Percentiles rank a stretch among this genome's conserved stretches.
Conservation (phyloP, 441 rosid genomes). For the Dalechampia spathulata region DNA sequence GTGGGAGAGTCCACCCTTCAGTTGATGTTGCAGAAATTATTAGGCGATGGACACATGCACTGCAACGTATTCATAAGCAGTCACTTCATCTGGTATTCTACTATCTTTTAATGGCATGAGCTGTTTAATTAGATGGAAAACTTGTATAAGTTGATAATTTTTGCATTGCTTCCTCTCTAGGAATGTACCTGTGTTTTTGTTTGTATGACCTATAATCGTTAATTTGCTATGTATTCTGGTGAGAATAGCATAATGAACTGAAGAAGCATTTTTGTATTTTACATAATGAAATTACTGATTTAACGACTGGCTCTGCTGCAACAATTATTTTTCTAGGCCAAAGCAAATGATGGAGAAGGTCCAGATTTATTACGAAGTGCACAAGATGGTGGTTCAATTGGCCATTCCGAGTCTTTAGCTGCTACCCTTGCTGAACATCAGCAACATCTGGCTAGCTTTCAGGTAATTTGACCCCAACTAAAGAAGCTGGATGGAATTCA, state of each 20-base stretch:
- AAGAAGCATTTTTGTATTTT: no score
- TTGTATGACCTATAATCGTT: background rate
- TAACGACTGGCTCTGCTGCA: constrained; percentile 11
- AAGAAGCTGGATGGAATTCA: background rate
- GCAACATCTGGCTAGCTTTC: constrained; percentile 97
- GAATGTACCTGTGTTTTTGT: background rate
- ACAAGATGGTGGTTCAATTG: constrained; percentile 67
- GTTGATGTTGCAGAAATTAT: constrained; percentile 98
- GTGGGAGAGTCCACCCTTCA: constrained; percentile 79
- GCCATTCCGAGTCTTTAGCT: constrained; percentile 90
- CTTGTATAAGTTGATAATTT: background rate
- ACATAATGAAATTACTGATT: background rate
- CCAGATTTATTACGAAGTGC: constrained; percentile 84
- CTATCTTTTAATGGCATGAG: constrained; percentile 11
- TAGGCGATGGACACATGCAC: constrained; percentile 99
- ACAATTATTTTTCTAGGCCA: constrained; percentile 47
- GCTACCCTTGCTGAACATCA: constrained; percentile 93
- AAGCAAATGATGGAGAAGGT: constrained; percentile 96
- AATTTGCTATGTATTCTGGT: background rate
- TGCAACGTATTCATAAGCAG: constrained; percentile 97
- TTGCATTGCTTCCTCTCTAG: background rate
- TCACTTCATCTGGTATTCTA: constrained; percentile 87
- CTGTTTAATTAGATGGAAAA: constrained; percentile 4
- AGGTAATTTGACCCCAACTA: constrained; percentile 39
- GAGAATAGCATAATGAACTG: background rate